A percentile compares a stretch with the other conserved stretches of the same genome.
Conservation (phyloP, 2,329 filamentous ascomycete species). For the Nemania sp. region DNA sequence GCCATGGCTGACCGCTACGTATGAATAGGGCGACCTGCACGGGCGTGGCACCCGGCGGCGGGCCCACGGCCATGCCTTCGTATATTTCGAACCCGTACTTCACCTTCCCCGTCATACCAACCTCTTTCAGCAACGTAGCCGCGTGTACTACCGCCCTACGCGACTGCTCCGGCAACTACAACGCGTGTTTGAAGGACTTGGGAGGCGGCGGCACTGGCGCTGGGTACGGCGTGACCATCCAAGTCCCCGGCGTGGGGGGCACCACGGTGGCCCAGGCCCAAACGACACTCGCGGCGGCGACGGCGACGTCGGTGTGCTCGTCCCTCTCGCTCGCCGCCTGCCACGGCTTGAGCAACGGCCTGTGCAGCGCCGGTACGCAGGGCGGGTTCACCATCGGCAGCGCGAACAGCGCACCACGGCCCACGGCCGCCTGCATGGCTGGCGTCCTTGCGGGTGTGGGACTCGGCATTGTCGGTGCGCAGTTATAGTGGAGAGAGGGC, state of each 20-base stretch:
- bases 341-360: slow-evolving; percentile 45
- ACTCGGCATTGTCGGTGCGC: slow-evolving; percentile 36
- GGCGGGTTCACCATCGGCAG: slow-evolving; percentile 35
- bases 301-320: slow-evolving; percentile 58
- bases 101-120: slow-evolving; percentile 61
- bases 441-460: slow-evolving; percentile 39
- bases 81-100: slow-evolving; percentile 63
- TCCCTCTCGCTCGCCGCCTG: slow-evolving; percentile 59
- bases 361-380: slow-evolving; percentile 43
- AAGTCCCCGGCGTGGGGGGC: slow-evolving; percentile 56
- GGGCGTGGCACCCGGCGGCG: slow-evolving; percentile 52
- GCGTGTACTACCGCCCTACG: slow-evolving; percentile 56
- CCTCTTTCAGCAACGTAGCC: slow-evolving; percentile 53
- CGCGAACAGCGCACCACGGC: slow-evolving; percentile 33
- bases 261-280: slow-evolving; percentile 53
- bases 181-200: slow-evolving; percentile 55
- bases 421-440: slow-evolving; percentile 36
- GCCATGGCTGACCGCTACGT: slow-evolving; percentile 13
- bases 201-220: slow-evolving; percentile 44
- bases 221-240: slow-evolving; percentile 57
- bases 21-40: slow-evolving; percentile 55
- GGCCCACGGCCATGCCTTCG: slow-evolving; percentile 45
- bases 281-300: slow-evolving; percentile 46
- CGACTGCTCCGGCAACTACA: slow-evolving; percentile 58
- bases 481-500: slow-evolving; percentile 25